Conservation (phyloP, 257 asterid species). For the Gentiana dahurica region DNA sequence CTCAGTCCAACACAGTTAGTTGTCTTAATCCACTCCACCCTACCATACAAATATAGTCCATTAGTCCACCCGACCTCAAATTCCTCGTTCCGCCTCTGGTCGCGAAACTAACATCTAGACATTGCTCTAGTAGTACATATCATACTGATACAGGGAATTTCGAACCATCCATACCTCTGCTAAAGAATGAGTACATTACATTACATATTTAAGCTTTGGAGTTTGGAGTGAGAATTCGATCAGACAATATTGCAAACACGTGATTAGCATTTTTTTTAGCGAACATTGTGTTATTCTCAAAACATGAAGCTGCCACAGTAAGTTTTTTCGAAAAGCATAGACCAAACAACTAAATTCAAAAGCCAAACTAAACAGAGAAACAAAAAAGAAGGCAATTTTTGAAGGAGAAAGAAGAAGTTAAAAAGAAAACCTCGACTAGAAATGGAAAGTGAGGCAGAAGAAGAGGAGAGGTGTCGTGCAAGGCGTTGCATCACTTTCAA, state of each 20-base stretch:
- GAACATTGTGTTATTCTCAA: neutral
- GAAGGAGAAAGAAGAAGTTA: neutral
- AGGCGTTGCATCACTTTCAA: neutral
- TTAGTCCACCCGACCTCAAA: no score
- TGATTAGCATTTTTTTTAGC: neutral
- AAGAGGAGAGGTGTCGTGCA: constrained; percentile 6
- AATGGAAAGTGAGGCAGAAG: neutral
- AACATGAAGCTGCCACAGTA: neutral
- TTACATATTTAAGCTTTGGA: neutral
- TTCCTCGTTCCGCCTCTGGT: no score
- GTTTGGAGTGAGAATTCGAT: neutral
- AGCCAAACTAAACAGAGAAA: neutral
- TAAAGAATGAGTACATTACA: neutral
- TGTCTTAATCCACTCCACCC: no score
- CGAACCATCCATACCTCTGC: neutral
- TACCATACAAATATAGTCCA: no score
- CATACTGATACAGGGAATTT: no score
- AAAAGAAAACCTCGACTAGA: neutral
- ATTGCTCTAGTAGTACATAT: neutral
- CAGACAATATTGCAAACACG: neutral
- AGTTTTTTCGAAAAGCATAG: neutral
- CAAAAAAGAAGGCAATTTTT: neutral
- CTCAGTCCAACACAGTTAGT: no score
- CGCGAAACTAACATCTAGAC: neutral
- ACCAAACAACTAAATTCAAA: neutral